Conservation (phyloP, 2,329 filamentous ascomycete species). For the Aureobasidium sp. region DNA sequence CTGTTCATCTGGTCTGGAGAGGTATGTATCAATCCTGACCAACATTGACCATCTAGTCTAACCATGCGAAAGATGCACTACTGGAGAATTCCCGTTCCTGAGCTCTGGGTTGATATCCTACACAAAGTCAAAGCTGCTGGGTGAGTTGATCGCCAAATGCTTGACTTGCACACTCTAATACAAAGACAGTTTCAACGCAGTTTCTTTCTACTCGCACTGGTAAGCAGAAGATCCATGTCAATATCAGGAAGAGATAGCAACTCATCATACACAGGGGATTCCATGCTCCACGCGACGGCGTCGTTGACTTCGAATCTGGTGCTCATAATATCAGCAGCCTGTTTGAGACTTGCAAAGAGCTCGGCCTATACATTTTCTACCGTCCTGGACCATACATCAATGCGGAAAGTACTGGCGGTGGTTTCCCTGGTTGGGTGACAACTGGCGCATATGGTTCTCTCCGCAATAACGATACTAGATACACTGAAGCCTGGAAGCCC, state of each 20-base stretch:
- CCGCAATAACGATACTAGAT: constrained; percentile 54
- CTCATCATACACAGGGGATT: constrained; percentile 2
- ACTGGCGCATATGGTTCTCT: constrained; percentile 48
- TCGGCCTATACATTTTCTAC: constrained; percentile 61
- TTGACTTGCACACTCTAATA: constrained; percentile 58
- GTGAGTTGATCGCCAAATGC: constrained; percentile 35
- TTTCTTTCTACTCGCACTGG: constrained; percentile 29
- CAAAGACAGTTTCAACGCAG: constrained; percentile 56
- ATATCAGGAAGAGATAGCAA: too few species aligned
- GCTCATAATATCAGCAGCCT: constrained; percentile 61
- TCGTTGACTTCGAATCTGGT: constrained; percentile 55
- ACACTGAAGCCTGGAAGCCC: constrained; percentile 58
- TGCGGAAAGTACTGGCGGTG: constrained; percentile 67
- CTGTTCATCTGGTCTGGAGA: constrained; percentile 61
- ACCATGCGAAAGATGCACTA: constrained; percentile 49
- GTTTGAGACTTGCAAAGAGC: constrained; percentile 58
- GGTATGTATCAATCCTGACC: constrained; percentile 31
- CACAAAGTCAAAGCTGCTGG: constrained; percentile 60
- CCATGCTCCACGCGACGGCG: constrained; percentile 18
- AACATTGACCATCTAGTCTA: neutral
- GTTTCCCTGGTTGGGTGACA: constrained; percentile 69
- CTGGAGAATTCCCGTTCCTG: constrained; percentile 56
- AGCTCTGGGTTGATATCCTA: constrained; percentile 56
- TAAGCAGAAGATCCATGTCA: neutral
- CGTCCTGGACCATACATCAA: constrained; percentile 70